Base-by-base conservation (phyloP, 78 protist species). In the Polysphondylium violaceum region DNA sequence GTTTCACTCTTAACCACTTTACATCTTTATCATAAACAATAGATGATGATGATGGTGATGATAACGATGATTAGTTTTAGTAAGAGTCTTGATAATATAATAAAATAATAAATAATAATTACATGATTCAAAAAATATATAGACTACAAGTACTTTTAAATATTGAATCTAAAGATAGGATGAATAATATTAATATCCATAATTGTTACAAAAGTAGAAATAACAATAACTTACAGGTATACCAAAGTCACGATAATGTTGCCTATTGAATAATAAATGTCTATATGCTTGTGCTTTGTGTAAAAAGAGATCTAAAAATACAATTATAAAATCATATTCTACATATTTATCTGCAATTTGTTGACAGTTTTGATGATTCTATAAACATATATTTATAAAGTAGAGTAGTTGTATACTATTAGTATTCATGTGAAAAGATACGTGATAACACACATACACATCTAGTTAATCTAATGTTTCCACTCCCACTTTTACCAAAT, bases 301-400 rank as follows among this genome's bases (percentile, higher is more conserved):
- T 27, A 87, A 60, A 33, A 87, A 76, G 31, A 87, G 44, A 64
- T 87, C 93, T 60, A 87, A 64, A 63, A 87, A 87, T 60, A 76
- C 88, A 40, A 87, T 87, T 31, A 74, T 87, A n/a, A 87, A 76
- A 74, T 87, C 93, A 60, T 63, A 87, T 40, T 87, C 93, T 27
- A 87, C 93, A 63, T 87, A 87, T 87, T 87, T 87, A 63, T 87
- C 93, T 64, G 93, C 93, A 27, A 65, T 76, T 44, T 87, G 78
- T 25, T 55, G 19, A 63, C 93, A 87, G 60, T 76, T 29, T 6
- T 60, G 11, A 27, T 71, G 21, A 11, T 60, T 60, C 36, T 19
- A 60, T 29, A 29, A 29, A n/a, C n/a, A n/a, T n/a, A n/a, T n/a
- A n/a, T 16, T 60, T 3, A 56, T 56, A 19, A 14, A 21, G 21